phyloP scores from a whole-genome alignment of 78 protist species.

The Neovahlkampfia damariscottae region DNA sequence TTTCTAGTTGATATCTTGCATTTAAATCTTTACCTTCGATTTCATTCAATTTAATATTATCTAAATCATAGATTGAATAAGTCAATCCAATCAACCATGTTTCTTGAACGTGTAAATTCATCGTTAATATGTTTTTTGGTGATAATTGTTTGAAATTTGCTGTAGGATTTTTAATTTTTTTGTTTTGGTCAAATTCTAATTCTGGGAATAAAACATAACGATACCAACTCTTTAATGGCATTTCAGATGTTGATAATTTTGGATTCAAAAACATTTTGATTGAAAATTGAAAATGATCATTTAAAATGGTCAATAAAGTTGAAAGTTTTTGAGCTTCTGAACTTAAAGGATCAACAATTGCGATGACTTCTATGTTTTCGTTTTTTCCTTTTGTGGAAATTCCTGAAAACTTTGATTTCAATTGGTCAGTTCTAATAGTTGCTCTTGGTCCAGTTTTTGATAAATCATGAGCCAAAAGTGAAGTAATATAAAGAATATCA shows the following conservation, averaged over 20 bases:
- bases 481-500: background rate
- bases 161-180: background rate
- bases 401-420: too few species aligned
- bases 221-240: conserved; percentile 26
- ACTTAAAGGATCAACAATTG: conserved; percentile 15
- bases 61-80: conserved; percentile 30
- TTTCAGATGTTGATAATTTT: background rate
- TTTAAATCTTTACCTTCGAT: background rate
- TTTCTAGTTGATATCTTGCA: conserved; percentile 15
- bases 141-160: background rate
- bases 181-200: conserved; percentile 2
- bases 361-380: background rate
- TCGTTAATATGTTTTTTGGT: background rate
- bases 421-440: background rate
- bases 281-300: background rate
- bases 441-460: background rate
- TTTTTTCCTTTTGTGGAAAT: too few species aligned
- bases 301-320: background rate
- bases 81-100: conserved; percentile 19
- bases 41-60: conserved; percentile 27
- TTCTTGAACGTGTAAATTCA: conserved; percentile 20
- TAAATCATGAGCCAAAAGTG: background rate
- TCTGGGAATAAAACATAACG: conserved; percentile 7
- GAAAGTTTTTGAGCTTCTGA: conserved; percentile 1
- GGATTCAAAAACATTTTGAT: conserved; percentile 26